Evolutionary conservation across 495 filamentous ascomycete species (phyloP).

Genomic region (Lophiostoma macrostomum): DNA sequence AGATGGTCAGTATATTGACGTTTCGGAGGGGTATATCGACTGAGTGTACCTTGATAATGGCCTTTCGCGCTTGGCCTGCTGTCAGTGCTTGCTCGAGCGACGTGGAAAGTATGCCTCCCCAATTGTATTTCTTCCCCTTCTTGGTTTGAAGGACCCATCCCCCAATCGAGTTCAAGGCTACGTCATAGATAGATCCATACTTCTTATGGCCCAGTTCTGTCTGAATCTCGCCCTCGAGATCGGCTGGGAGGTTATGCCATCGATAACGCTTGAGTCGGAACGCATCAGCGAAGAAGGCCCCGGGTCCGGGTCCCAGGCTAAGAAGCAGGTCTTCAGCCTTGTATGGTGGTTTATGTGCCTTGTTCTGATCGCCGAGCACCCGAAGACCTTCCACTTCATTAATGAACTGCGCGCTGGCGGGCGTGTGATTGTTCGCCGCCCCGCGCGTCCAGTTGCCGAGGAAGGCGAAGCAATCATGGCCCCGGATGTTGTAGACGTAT

Average conservation of each 20-base stretch:
- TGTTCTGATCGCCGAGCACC: neutral
- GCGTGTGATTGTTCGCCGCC: neutral
- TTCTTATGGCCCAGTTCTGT: neutral
- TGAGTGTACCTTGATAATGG: neutral
- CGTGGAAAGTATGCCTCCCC: neutral
- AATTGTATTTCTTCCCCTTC: neutral
- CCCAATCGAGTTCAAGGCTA: neutral
- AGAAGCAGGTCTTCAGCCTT: neutral
- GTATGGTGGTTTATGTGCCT: neutral
- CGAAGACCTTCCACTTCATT: neutral
- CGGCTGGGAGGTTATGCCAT: neutral
- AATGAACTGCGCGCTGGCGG: neutral
- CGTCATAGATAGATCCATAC: conserved; percentile 5
- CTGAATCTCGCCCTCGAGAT: neutral
- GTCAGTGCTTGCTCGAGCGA: neutral
- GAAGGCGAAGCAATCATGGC: conserved; percentile 8
- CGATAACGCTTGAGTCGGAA: neutral
- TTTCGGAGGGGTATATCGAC: too few species aligned
- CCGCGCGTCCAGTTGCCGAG: neutral
- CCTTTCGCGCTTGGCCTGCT: neutral
- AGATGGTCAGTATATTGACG: neutral
- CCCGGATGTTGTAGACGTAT: conserved; percentile 3
- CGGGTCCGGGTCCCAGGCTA: neutral
- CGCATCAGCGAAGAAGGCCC: conserved; percentile 5
- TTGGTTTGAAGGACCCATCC: neutral